Evolutionary conservation across 768 basidiomycete genomes (phyloP).

Genomic region (Naganishia randhawae): DNA sequence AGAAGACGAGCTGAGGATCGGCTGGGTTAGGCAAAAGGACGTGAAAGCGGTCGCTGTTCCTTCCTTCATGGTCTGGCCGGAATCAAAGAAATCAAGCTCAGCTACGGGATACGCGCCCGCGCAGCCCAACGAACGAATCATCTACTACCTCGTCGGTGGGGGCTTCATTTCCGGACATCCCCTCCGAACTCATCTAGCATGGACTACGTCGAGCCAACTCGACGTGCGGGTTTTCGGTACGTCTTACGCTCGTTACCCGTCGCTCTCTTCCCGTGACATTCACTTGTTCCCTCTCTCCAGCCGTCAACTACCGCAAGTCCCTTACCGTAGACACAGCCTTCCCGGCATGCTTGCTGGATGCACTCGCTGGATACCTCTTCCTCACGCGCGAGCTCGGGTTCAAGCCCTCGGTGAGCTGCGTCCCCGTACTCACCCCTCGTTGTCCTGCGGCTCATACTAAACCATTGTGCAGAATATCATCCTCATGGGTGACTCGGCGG

Average conservation of each 20-base stretch:
- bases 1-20: conserved; percentile 25
- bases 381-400: conserved; percentile 60
- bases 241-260: conserved; percentile 1
- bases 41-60: conserved; percentile 31
- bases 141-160: conserved; percentile 50
- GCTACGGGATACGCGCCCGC: conserved; percentile 36
- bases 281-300: conserved; percentile 38
- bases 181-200: conserved; percentile 33
- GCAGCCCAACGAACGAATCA: conserved; percentile 48
- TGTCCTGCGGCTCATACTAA: not conserved
- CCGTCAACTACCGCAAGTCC: conserved; percentile 68
- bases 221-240: conserved; percentile 14
- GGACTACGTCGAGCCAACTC: conserved; percentile 34
- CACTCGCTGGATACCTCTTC: conserved; percentile 68
- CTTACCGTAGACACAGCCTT: conserved; percentile 60
- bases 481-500: conserved; percentile 71
- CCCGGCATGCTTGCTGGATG: conserved; percentile 71
- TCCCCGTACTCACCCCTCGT: not conserved
- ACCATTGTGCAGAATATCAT: conserved; percentile 56
- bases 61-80: conserved; percentile 36
- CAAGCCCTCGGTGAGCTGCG: conserved; percentile 50
- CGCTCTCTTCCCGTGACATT: not conserved
- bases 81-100: not conserved
- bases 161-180: conserved; percentile 42
- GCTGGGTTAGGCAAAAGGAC: conserved; percentile 29